These are phyloP conservation scores for Beauveria brongniartii DNA, from an alignment of 2,329 filamentous ascomycete species.

Conservation along the genomic window DNA sequence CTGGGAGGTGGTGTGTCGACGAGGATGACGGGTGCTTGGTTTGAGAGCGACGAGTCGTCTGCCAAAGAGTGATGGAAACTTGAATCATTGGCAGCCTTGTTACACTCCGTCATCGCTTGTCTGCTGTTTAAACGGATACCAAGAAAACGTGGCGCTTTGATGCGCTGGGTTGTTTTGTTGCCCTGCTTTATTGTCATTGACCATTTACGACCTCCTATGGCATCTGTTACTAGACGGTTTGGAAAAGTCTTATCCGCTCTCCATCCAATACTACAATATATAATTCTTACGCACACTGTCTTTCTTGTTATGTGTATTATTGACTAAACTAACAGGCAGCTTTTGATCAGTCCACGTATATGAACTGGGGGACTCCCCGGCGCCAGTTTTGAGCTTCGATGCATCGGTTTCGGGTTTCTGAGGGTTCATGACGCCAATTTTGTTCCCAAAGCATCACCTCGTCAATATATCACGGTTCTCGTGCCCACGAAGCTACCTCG, in stretches of 20 bases:
- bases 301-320: too few relatives aligned
- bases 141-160: not conserved
- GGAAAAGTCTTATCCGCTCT: too few relatives aligned
- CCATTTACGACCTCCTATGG: too few relatives aligned
- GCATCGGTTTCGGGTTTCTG: too few relatives aligned
- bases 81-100: not conserved
- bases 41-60: not conserved
- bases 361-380: too few relatives aligned
- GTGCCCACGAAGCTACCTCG: not conserved
- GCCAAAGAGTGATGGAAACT: not conserved
- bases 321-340: too few relatives aligned
- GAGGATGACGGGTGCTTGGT: not conserved
- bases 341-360: too few relatives aligned
- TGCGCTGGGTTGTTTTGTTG: not conserved
- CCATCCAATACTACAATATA: too few relatives aligned
- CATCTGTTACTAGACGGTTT: too few relatives aligned
- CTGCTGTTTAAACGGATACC: not conserved
- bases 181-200: not conserved
- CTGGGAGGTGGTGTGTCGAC: slow-evolving; percentile 22
- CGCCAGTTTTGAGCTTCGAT: too few relatives aligned
- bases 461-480: not conserved
- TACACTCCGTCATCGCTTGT: not conserved
- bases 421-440: too few relatives aligned
- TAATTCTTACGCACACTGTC: too few relatives aligned
- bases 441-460: not conserved